Percentiles rank a stretch among this genome's conserved stretches.
phyloP scores from a whole-genome alignment of 225 moss, liverwort and hornwort species.

The Marchantia paleacea region DNA sequence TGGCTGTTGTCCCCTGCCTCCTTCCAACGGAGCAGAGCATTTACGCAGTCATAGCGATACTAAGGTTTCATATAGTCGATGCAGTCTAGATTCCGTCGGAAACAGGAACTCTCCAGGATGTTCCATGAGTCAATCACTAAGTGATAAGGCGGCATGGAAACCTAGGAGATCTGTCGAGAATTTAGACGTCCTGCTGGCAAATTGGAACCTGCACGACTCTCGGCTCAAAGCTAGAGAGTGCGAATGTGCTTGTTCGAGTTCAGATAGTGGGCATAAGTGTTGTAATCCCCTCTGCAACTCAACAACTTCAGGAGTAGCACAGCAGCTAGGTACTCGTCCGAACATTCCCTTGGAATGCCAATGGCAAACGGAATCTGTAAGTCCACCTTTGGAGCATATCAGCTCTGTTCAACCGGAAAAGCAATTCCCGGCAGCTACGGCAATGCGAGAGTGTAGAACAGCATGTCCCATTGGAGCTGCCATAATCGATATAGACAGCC shows the following conservation, averaged over 20 bases:
- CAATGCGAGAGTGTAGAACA: background rate
- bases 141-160: background rate
- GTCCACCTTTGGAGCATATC: background rate
- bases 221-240: background rate
- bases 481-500: background rate
- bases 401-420: background rate
- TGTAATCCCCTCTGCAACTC: background rate
- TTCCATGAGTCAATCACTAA: background rate
- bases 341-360: too few species aligned
- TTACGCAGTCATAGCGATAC: slow-evolving; percentile 4
- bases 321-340: background rate
- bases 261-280: background rate
- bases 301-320: background rate
- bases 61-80: background rate
- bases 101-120: background rate
- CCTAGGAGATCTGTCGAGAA: background rate
- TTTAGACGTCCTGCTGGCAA: slow-evolving; percentile 2
- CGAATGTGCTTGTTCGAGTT: background rate
- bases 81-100: background rate
- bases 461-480: background rate
- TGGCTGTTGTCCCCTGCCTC: background rate
- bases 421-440: background rate
- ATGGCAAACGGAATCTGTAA: too few species aligned
- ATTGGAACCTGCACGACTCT: slow-evolving; percentile 7
- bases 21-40: background rate